Evolutionary conservation across 208 protist species (phyloP).

Genomic region (Angomonas desouzai): DNA sequence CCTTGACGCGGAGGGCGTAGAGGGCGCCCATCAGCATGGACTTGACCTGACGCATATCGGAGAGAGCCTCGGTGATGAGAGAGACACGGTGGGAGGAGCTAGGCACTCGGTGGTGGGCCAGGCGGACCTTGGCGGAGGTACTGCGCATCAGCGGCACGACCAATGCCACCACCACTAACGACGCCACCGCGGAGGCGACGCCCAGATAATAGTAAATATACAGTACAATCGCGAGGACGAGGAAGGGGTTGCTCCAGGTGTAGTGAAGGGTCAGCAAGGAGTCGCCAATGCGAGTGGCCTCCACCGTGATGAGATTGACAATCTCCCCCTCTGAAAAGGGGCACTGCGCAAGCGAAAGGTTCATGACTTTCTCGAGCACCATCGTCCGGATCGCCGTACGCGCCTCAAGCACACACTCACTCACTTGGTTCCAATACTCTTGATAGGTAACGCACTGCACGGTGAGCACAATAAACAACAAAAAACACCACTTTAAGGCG

Average conservation of each 20-base stretch:
- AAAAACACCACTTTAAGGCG: slow-evolving; percentile 16
- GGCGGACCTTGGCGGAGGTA: slow-evolving; percentile 21
- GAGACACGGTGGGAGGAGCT: slow-evolving; percentile 25
- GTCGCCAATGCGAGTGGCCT: slow-evolving; percentile 33
- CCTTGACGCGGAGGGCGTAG: slow-evolving; percentile 29
- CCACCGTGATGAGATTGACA: slow-evolving; percentile 38
- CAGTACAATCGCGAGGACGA: slow-evolving; percentile 20
- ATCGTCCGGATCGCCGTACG: slow-evolving; percentile 44
- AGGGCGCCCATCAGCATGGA: slow-evolving; percentile 40
- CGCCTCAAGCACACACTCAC: slow-evolving; percentile 44
- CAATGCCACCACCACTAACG: slow-evolving; percentile 23
- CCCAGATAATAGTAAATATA: slow-evolving; percentile 45
- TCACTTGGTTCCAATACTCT: slow-evolving; percentile 39
- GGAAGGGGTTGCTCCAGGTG: slow-evolving; percentile 48
- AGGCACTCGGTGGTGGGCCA: slow-evolving; percentile 21
- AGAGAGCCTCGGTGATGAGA: slow-evolving; percentile 35
- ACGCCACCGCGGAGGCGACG: slow-evolving; percentile 26
- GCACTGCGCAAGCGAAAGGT: slow-evolving; percentile 54
- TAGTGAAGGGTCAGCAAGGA: slow-evolving; percentile 47
- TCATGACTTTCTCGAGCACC: slow-evolving; percentile 59
- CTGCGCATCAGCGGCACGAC: slow-evolving; percentile 32
- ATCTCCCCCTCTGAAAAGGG: slow-evolving; percentile 51
- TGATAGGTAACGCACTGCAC: slow-evolving; percentile 41
- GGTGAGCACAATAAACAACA: slow-evolving; percentile 35
- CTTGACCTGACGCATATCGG: slow-evolving; percentile 50